These are phyloP conservation scores for Cercospora nicotianae DNA, from an alignment of 2,329 filamentous ascomycete species.

Conservation along the genomic window DNA sequence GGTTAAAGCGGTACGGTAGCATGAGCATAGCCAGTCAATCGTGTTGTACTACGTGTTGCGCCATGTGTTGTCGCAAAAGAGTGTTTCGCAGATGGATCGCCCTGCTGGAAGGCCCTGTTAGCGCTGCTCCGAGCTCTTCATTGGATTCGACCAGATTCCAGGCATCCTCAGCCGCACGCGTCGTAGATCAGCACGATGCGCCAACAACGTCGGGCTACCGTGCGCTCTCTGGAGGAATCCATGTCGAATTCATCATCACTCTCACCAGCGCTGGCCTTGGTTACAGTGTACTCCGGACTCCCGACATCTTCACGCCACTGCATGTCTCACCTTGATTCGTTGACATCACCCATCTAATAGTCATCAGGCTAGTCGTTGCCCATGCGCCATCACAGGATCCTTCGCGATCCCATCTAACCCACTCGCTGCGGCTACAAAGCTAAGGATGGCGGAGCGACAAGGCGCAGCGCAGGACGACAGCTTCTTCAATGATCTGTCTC, in stretches of 20 bases:
- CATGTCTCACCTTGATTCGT: background rate
- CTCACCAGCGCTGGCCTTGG: background rate
- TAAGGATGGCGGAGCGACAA: slow-evolving; percentile 27
- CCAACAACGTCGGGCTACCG: background rate
- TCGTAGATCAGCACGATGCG: background rate
- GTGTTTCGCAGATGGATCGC: background rate
- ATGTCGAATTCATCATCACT: background rate
- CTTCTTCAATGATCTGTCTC: slow-evolving; percentile 60
- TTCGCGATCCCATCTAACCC: background rate
- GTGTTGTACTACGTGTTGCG: background rate
- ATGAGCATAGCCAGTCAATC: slow-evolving; percentile 23
- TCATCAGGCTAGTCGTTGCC: background rate
- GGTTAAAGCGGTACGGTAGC: slow-evolving; percentile 20
- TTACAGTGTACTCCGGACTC: background rate
- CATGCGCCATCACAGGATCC: slow-evolving; percentile 1
- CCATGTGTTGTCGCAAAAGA: background rate
- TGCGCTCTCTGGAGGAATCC: background rate
- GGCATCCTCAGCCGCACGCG: background rate
- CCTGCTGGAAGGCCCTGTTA: background rate
- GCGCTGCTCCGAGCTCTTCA: background rate
- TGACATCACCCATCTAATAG: background rate
- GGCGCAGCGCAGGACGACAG: slow-evolving; percentile 38
- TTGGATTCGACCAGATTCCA: slow-evolving; percentile 3
- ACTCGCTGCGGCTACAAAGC: background rate
- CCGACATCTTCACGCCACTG: background rate